Base-by-base conservation (phyloP, 2,329 filamentous ascomycete species). In the Daldinia sp. region DNA sequence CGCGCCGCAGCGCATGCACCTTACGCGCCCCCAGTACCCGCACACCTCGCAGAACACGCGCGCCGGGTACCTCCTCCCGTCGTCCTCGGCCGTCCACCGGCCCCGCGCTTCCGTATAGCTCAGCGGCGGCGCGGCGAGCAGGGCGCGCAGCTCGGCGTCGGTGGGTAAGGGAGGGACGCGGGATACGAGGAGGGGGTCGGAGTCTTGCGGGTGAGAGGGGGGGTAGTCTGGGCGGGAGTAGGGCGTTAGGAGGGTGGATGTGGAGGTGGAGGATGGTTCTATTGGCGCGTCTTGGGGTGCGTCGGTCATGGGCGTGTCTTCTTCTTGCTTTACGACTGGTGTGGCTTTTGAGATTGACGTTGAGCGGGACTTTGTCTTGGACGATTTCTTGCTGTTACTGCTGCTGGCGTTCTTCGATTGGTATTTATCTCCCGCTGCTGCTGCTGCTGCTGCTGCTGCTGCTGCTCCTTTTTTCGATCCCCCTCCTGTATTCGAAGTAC, bases 21-120 rank as follows among this genome's bases (percentile, higher is more conserved):
- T 87, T 51, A 93, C 89, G 44, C 89, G 83, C 1, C 92, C 92
- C 92, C 92, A 94, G 79, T 94, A 94, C 13, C 92, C 92, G 76
- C 92, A 95, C 35, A 93, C 88, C 76, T 91, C 90, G 79, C 92
- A 95, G 78, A 94, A 95, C 39, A 83, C 82, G 66, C 92, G 84
- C 53, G 82, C 82, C 2, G 91, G 90, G 70, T 89, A 89, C 74
- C 67, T 53, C 42, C 63, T 30, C 18, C 56, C 51, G 12, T 39
- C 61, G 20, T 42, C 57, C 9, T 79, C 82, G 41, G 81, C 80
- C 7, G 78, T 77, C 81, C 81, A 85, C 30, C 73, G 76, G 1
- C 83, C 87, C 60, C 83, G 80, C 42, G 90, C 89, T 72, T 92
- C 90, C 54, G 86, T 83, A 79, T 93, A 94, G 41, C 84, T 89